Conservation (phyloP, 768 basidiomycete species). For the Phlegmacium glaucopus region DNA sequence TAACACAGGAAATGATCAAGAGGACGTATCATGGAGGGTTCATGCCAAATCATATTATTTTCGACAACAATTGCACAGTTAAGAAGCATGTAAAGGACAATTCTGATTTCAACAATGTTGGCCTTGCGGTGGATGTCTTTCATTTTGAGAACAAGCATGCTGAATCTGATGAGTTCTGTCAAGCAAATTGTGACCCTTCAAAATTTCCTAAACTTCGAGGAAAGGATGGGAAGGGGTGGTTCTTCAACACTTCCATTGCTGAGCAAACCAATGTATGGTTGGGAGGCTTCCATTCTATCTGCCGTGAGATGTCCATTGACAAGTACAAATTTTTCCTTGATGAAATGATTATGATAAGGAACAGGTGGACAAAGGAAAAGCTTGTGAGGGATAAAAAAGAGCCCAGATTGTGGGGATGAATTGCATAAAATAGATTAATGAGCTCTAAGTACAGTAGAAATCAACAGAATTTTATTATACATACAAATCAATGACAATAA, state of each 20-base stretch:
- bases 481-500: too few species aligned
- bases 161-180: not conserved
- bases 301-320: conserved; percentile 23
- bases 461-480: too few species aligned
- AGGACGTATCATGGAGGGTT: conserved; percentile 6
- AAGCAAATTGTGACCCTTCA: not conserved
- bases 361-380: not conserved
- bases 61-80: conserved; percentile 27
- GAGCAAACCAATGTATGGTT: conserved; percentile 6
- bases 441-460: too few species aligned
- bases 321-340: conserved; percentile 31
- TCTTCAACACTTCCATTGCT: conserved; percentile 24
- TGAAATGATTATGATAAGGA: conserved; percentile 18
- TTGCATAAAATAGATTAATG: too few species aligned
- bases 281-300: conserved; percentile 25
- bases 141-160: conserved; percentile 4
- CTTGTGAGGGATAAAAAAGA: too few species aligned
- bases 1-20: conserved; percentile 15
- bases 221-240: not conserved
- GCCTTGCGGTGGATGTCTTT: not conserved
- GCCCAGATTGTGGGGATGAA: too few species aligned
- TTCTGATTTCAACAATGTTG: not conserved
- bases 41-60: conserved; percentile 23
- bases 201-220: conserved; percentile 11
- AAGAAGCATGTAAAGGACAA: not conserved